A percentile compares a stretch with the other conserved stretches of the same genome.
phyloP scores from a whole-genome alignment of 306 rosid species.

The Rubus idaeus region DNA sequence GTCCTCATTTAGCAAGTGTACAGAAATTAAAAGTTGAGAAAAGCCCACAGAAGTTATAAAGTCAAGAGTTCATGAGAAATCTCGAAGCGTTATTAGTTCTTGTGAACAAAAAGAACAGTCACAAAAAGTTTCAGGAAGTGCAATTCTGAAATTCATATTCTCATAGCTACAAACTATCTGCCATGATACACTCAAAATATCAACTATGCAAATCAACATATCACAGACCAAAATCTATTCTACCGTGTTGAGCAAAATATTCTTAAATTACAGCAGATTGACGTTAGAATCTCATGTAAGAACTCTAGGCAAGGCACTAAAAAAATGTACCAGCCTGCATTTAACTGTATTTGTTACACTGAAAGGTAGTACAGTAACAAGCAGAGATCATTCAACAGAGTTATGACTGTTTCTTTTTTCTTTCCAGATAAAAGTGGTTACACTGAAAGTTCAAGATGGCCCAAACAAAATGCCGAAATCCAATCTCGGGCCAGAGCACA shows the following conservation, averaged over 20 bases:
- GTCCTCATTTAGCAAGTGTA: background rate
- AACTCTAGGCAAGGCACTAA: background rate
- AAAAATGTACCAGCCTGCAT: background rate
- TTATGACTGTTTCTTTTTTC: constrained; percentile 38
- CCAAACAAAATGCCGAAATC: constrained; percentile 40
- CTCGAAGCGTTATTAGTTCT: background rate
- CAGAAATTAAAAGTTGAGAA: background rate
- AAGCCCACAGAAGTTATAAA: background rate
- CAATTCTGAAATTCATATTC: background rate
- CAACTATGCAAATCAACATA: background rate
- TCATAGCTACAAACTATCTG: background rate
- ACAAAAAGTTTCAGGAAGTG: background rate
- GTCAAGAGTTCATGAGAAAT: background rate
- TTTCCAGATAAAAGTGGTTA: constrained; percentile 37
- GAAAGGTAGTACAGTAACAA: background rate
- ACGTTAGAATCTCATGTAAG: background rate
- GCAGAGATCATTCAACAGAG: background rate
- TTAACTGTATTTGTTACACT: background rate
- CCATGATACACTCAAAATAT: background rate
- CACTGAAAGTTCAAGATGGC: constrained; percentile 42
- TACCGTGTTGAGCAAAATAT: background rate
- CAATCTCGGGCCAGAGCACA: constrained; percentile 49
- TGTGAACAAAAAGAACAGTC: background rate
- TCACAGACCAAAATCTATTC: background rate
- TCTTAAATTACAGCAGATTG: constrained; percentile 1